Evolutionary conservation across 352 stramenopile species (phyloP), one percentile per base, ranked within the genome.

Genomic region (Pelagophyceae sp.): DNA sequence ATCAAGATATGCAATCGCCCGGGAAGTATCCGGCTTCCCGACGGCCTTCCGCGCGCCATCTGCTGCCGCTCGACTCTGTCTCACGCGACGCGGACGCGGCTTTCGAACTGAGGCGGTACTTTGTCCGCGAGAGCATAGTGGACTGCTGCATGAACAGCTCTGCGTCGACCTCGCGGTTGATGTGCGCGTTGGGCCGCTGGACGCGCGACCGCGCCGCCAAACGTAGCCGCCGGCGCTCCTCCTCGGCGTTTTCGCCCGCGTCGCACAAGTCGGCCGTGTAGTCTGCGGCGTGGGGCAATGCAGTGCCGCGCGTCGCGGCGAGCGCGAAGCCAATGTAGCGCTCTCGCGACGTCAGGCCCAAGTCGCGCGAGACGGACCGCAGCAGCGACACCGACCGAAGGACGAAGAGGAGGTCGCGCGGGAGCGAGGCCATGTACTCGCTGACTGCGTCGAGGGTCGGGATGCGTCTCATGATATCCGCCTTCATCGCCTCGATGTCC

Each of bases 401-500:
- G 6, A n/a, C 27, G 33, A 71, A 71, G 61, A 71, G 61, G 5
- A 71, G 29, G 61, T 71, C 61, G n/a, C 61, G 29, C 61, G 61
- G 61, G 19, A 71, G 19, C 45, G 45, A 23, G 45, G 45, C 45
- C 45, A 54, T 54, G 45, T 54, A 54, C 45, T 23, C 23, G 45
- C 11, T 23, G 45, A 54, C 45, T 11, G 45, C 45, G 45, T 54
- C 45, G 45, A 54, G 23, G 45, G 45, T 23, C 11, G 45, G 23
- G 45, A 54, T 23, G 45, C 45, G 45, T 23, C 23, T 54, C 23
- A 23, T 23, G 45, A 54, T 11, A 11, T 54, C 45, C 11, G 11
- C 11, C 11, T 23, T 11, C 11, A 54, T 11, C 45, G 11, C 23
- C 11, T 54, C 45, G 11, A 54, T 23, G 45, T 54, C 45, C 45